phyloP scores from a whole-genome alignment of 2,329 filamentous ascomycete species.

The Calcarisporium arbuscula region DNA sequence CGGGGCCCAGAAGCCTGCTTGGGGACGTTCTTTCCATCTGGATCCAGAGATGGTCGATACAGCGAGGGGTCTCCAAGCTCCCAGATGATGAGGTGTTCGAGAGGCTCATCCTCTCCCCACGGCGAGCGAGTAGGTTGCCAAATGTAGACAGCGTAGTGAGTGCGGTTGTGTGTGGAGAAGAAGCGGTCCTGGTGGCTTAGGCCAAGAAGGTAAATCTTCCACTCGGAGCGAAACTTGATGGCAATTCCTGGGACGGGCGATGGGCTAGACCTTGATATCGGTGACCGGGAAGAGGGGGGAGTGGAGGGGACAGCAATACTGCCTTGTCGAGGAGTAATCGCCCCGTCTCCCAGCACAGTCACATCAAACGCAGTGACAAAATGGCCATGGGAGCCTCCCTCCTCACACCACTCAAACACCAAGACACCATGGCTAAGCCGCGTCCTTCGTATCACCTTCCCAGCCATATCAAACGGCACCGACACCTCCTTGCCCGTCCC shows the following conservation, averaged over 20 bases:
- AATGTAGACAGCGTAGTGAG: slow-evolving; percentile 55
- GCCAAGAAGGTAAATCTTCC: slow-evolving; percentile 53
- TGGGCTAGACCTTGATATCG: no score
- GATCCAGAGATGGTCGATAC: slow-evolving; percentile 46
- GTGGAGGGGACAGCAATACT: neutral
- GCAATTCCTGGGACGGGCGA: no score
- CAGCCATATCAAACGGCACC: slow-evolving; percentile 44
- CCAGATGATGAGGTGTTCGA: slow-evolving; percentile 54
- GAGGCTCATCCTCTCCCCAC: slow-evolving; percentile 49
- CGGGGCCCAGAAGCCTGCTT: slow-evolving; percentile 27
- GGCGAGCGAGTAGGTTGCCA: slow-evolving; percentile 53
- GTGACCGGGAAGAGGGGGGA: neutral
- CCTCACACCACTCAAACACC: slow-evolving; percentile 59
- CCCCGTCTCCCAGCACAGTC: slow-evolving; percentile 1
- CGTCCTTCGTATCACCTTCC: slow-evolving; percentile 47
- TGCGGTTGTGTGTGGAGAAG: slow-evolving; percentile 53
- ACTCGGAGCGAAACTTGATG: slow-evolving; percentile 49
- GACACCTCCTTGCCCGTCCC: slow-evolving; percentile 31
- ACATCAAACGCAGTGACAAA: slow-evolving; percentile 56
- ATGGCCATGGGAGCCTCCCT: slow-evolving; percentile 47
- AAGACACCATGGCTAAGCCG: slow-evolving; percentile 48
- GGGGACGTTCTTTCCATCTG: slow-evolving; percentile 30
- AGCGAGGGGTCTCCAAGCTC: slow-evolving; percentile 44
- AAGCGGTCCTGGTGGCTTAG: slow-evolving; percentile 53
- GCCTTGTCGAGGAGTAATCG: slow-evolving; percentile 2